Conservation (phyloP, 176 grass and related monocot species). For the Areca catechu region DNA sequence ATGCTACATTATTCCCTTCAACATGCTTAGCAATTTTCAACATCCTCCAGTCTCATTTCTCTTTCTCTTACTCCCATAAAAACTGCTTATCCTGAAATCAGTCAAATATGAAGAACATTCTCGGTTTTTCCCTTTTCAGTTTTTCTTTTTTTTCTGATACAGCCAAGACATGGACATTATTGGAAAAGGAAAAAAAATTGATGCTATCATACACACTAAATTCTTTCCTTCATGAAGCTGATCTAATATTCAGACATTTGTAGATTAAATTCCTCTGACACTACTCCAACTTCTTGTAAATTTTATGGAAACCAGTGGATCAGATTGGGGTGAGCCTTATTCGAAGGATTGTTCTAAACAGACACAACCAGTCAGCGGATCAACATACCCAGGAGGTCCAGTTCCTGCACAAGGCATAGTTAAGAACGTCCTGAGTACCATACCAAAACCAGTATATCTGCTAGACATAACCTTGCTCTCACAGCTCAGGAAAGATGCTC, state of each 20-base stretch:
- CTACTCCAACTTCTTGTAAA: background rate
- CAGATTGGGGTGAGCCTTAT: constrained; percentile 50
- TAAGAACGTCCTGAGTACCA: constrained; percentile 32
- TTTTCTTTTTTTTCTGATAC: too few relatives aligned
- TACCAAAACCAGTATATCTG: constrained; percentile 71
- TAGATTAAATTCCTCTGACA: background rate
- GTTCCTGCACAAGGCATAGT: constrained; percentile 50
- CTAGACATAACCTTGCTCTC: constrained; percentile 90
- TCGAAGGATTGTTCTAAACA: constrained; percentile 44
- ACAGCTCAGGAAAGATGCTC: constrained; percentile 78
- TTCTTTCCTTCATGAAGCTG: too few relatives aligned
- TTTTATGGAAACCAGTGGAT: constrained; percentile 28
- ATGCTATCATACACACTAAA: too few relatives aligned
- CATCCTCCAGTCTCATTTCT: too few relatives aligned
- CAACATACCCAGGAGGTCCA: constrained; percentile 42
- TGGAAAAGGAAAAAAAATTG: too few relatives aligned
- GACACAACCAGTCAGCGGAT: constrained; percentile 48
- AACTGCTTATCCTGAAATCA: too few relatives aligned
- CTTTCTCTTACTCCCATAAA: too few relatives aligned
- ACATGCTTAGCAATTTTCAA: too few relatives aligned
- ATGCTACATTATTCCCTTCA: too few relatives aligned
- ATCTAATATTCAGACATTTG: background rate
- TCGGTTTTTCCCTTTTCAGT: too few relatives aligned
- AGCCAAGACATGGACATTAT: too few relatives aligned
- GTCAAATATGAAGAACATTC: too few relatives aligned